Percentiles rank a stretch among this genome's conserved stretches.
phyloP scores from a whole-genome alignment of 179 eudicot species.

The Gypsophila paniculata region DNA sequence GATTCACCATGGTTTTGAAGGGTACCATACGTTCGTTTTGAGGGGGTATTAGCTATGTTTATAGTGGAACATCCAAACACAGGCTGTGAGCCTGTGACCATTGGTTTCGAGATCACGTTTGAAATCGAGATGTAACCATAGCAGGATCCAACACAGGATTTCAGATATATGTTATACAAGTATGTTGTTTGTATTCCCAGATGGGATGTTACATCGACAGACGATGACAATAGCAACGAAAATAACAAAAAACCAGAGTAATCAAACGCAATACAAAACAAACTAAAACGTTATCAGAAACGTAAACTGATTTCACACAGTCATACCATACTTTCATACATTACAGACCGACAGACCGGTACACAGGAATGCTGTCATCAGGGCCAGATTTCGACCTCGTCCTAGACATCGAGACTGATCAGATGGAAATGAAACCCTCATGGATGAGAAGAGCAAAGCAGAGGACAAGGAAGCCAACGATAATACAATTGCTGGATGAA shows the following conservation, averaged over 20 bases:
- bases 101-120: too few species aligned
- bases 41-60: too few species aligned
- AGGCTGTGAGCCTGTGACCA: too few species aligned
- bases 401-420: background rate
- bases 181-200: too few species aligned
- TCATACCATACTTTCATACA: background rate
- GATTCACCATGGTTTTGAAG: too few species aligned
- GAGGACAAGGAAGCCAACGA: slow-evolving; percentile 56
- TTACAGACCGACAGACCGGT: background rate
- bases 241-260: background rate
- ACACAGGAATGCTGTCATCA: background rate
- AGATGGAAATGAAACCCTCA: slow-evolving; percentile 32
- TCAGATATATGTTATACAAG: too few species aligned
- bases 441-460: slow-evolving; percentile 46
- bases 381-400: background rate
- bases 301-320: background rate
- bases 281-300: background rate
- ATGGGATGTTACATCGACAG: too few species aligned
- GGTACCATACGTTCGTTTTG: too few species aligned
- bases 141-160: too few species aligned
- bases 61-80: too few species aligned
- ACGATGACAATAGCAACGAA: too few species aligned
- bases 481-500: slow-evolving; percentile 48
- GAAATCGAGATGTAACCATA: too few species aligned
- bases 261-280: background rate